Conservation (phyloP, 2,329 filamentous ascomycete genomes). For the Paecilomyces sp. region DNA sequence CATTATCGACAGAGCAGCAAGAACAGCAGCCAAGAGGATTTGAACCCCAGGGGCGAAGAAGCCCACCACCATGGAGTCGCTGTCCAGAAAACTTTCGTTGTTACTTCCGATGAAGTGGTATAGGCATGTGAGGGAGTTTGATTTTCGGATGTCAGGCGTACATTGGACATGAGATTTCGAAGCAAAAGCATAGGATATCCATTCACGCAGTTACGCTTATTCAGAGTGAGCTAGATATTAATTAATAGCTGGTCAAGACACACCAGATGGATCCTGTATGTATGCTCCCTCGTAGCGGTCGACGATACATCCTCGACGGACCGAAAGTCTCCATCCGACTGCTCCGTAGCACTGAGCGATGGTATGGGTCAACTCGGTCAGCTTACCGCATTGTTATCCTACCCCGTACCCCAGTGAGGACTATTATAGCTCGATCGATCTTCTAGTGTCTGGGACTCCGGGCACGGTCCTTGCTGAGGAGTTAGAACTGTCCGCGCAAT, state of each 20-base stretch:
- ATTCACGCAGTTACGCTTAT: too few relatives aligned
- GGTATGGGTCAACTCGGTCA: too few relatives aligned
- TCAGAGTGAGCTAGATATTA: too few relatives aligned
- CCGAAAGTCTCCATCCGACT: too few relatives aligned
- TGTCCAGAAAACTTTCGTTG: conserved; percentile 27
- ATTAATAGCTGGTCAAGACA: too few relatives aligned
- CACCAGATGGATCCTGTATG: too few relatives aligned
- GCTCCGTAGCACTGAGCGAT: too few relatives aligned
- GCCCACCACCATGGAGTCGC: conserved; percentile 19
- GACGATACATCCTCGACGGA: too few relatives aligned
- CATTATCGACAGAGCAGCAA: conserved; percentile 13
- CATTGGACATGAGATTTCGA: background rate
- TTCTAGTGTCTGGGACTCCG: background rate
- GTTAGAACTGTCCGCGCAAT: background rate
- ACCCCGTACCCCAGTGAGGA: background rate
- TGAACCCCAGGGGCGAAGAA: conserved; percentile 19
- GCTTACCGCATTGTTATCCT: background rate
- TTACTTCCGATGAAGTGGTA: conserved; percentile 18
- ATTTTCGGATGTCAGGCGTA: background rate
- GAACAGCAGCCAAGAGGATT: conserved; percentile 25
- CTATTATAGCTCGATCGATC: background rate
- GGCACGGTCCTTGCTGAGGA: background rate
- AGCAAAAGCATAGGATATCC: too few relatives aligned
- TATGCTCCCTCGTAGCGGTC: too few relatives aligned
- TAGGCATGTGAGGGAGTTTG: background rate